These are phyloP conservation scores for Rhizophlyctis rosea DNA, from an alignment of 192 early-diverging fungal genomes.

Conservation along the genomic window DNA sequence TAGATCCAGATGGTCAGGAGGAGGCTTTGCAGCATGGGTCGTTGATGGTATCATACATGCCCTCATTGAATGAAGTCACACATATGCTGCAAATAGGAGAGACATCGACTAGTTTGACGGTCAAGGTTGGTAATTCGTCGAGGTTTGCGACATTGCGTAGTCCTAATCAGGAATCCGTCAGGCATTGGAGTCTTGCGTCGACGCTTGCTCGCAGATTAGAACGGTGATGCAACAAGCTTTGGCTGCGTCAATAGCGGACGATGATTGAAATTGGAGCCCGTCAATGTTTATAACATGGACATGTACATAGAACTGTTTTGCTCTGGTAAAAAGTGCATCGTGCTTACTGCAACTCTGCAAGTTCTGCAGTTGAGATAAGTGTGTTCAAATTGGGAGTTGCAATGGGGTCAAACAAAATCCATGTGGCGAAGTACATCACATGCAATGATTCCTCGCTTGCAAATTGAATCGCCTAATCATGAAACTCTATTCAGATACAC, in stretches of 20 bases:
- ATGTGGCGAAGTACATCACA: too few relatives aligned
- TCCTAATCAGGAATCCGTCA: conserved; percentile 23
- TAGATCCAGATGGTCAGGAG: conserved; percentile 52
- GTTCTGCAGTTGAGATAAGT: too few relatives aligned
- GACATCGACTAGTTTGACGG: conserved; percentile 40
- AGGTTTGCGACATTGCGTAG: background rate
- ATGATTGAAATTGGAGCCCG: too few relatives aligned
- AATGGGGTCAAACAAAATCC: too few relatives aligned
- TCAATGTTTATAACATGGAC: too few relatives aligned
- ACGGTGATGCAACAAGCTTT: conserved; percentile 63
- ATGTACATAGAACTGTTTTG: too few relatives aligned
- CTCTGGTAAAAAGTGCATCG: too few relatives aligned
- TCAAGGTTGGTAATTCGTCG: conserved; percentile 44
- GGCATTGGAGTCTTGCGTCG: conserved; percentile 71
- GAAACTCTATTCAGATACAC: too few relatives aligned
- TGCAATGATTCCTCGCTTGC: too few relatives aligned
- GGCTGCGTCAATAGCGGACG: conserved; percentile 22
- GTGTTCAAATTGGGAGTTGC: too few relatives aligned
- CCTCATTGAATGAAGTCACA: conserved; percentile 73
- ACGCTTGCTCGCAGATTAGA: conserved; percentile 73
- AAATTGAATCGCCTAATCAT: too few relatives aligned
- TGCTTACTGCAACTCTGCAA: too few relatives aligned
- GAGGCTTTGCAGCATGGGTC: conserved; percentile 56
- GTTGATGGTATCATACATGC: conserved; percentile 74
- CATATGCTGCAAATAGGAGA: conserved; percentile 74